Evolutionary conservation across 2,329 filamentous ascomycete species (phyloP), one percentile per base, ranked within the genome.

Genomic region (Stagonosporopsis cucurbitacearum): DNA sequence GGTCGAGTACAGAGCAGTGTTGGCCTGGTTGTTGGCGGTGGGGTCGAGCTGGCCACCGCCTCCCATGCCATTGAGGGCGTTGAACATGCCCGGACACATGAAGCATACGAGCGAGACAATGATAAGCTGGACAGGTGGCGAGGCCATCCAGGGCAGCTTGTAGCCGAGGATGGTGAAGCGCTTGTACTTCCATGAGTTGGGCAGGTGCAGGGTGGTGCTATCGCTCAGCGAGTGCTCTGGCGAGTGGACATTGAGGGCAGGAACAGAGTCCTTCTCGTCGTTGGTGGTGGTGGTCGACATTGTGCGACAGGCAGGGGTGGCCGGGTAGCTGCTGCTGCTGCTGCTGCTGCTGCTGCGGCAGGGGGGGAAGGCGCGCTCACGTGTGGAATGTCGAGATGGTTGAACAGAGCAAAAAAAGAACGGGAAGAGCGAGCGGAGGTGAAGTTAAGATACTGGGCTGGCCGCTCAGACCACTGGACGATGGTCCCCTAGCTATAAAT

Each of bases 1-100:
- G 32, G 87, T 89, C 59, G 86, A 86, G 78, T 92, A 91, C 46
- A 92, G 77, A 20, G 88, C 89, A 4, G 86, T 87, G 72, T 86
- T 88, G 67, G 88, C 86, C 65, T 88, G 83, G 72, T 89, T 88
- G 65, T 84, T 81, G 53, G 84, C 86, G 22, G 79, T 81, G 6
- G 74, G 62, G 56, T 79, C 76, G 44, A 81, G 65, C 70, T 80
- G 78, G 43, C 80, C 80, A 44, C 77, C 80, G 23, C 80, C 80
- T 43, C 80, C 80, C 70, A 82, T 80, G 54, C 80, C 80, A 56
- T 77, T 78, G 63, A 82, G 65, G 23, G 80, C 80, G 63, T 82
- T 82, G 74, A 80, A 82, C 80, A 82, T 82, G 68, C 79, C 80
- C 41, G 81, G 81, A 62, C 81, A 83, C 68, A 82, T 67, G 76